Base-by-base conservation (phyloP, 805 yeast genomes). In the Wickerhamomyces bisporus region DNA sequence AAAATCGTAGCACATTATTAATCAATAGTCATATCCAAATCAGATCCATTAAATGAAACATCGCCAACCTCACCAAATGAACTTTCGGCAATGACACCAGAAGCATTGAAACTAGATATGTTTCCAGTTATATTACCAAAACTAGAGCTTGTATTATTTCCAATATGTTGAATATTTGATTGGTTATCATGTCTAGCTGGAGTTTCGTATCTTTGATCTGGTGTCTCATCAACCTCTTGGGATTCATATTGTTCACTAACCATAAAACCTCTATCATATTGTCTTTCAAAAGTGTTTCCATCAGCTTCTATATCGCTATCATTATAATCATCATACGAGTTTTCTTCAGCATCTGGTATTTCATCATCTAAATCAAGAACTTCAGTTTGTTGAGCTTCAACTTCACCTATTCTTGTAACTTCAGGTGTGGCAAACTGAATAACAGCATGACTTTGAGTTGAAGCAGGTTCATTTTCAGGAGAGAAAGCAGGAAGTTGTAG, bases 1-100 rank as follows among this genome's bases (percentile, higher is more conserved):
- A 18, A 6, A 5, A 28, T 28, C 15, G 19, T 21, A 28, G 14
- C 16, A 20, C 10, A 19, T 12, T 8, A 17, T 32, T 57, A 69
- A 41, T 70, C 73, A 33, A 70, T 53, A 16, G 68, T 60, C 74
- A 70, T 70, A 43, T 69, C 74, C 40, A 63, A 49, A 36, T 66
- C 68, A 13, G 64, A 57, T 25, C 60, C 62, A 36, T 63, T 65
- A 31, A 56, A 47, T 8, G 50, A 51, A 7, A 51, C 48, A 29
- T 53, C 50, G 7, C 53, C 60, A 38, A 35, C 17, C 23, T 51
- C 54, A 32, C 39, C 35, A 25, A 42, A 41, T 11, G 44, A 35
- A 26, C 35, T 28, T 12, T 32, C 42, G 18, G 32, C 30, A 19
- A 36, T 32, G 11, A 35, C 21, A 18, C 36, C 35, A 2, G 41